These are phyloP conservation scores for Selenicereus undatus DNA, from an alignment of 148 eudicot genomes.

Conservation along the genomic window DNA sequence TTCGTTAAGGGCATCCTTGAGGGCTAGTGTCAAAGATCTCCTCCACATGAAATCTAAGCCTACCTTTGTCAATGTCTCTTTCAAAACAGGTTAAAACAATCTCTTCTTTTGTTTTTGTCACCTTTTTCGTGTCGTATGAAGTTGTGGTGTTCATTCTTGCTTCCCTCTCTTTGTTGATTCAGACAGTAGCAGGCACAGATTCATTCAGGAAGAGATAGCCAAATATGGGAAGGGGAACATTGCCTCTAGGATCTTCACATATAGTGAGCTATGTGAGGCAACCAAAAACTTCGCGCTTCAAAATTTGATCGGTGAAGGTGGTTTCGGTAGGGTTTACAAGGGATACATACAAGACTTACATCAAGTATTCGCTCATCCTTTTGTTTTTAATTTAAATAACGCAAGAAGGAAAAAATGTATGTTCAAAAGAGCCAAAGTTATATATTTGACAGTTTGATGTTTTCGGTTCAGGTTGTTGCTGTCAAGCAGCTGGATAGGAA, in stretches of 20 bases:
- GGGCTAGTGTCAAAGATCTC: slow-evolving; percentile 46
- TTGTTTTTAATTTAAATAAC: not conserved
- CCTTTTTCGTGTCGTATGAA: not conserved
- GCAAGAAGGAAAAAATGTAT: not conserved
- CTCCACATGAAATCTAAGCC: slow-evolving; percentile 27
- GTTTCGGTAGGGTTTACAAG: slow-evolving; percentile 91
- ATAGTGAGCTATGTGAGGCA: slow-evolving; percentile 45
- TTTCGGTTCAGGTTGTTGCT: slow-evolving; percentile 57
- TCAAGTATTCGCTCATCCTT: slow-evolving; percentile 23
- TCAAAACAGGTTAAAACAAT: slow-evolving; percentile 55
- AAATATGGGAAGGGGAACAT: slow-evolving; percentile 75
- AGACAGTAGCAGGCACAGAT: slow-evolving; percentile 76
- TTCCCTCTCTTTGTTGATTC: slow-evolving; percentile 7
- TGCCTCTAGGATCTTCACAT: slow-evolving; percentile 51
- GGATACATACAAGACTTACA: slow-evolving; percentile 40
- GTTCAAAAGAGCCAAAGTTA: too few species aligned
- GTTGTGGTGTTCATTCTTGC: too few species aligned
- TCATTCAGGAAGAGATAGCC: slow-evolving; percentile 68
- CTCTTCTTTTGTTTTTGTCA: not conserved
- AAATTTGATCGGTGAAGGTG: slow-evolving; percentile 80
- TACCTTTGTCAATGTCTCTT: slow-evolving; percentile 57
- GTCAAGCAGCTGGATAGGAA: slow-evolving; percentile 79
- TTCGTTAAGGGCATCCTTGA: slow-evolving; percentile 26
- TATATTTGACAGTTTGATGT: not conserved
- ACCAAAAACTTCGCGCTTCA: slow-evolving; percentile 59